Conservation (phyloP, 202 grass and related monocot genomes). For the Schoenoplectus tabernaemontani region DNA sequence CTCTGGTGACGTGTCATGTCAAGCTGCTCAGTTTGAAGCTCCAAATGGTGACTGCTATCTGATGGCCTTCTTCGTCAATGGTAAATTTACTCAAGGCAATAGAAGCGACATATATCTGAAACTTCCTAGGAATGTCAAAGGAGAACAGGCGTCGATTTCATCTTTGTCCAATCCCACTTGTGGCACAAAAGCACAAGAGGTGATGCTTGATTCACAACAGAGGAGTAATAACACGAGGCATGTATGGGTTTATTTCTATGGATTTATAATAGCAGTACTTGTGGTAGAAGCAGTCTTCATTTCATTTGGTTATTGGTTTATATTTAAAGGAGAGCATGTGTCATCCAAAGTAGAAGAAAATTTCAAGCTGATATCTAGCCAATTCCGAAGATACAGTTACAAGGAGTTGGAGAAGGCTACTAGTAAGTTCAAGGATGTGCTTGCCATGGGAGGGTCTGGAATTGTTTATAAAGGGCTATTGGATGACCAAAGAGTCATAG, state of each 20-base stretch:
- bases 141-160: neutral
- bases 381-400: constrained; percentile 40
- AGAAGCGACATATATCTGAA: constrained; percentile 10
- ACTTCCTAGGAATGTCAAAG: constrained; percentile 6
- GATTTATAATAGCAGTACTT: constrained; percentile 21
- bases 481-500: neutral
- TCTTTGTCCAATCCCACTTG: neutral
- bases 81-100: constrained; percentile 2
- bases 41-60: neutral
- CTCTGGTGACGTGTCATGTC: neutral
- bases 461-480: constrained; percentile 25
- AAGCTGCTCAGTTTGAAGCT: neutral
- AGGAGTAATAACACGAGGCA: neutral
- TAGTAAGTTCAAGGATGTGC: constrained; percentile 31
- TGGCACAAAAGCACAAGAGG: neutral
- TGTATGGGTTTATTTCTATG: constrained; percentile 9
- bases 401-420: constrained; percentile 34
- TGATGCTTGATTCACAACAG: neutral
- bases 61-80: constrained; percentile 3
- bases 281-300: constrained; percentile 39
- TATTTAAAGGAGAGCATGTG: neutral
- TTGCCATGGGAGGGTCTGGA: constrained; percentile 27
- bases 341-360: constrained; percentile 30
- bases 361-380: constrained; percentile 26
- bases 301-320: constrained; percentile 48